Evolutionary conservation across 208 protist genomes (phyloP).

Genomic region (Leishmania lainsoni): DNA sequence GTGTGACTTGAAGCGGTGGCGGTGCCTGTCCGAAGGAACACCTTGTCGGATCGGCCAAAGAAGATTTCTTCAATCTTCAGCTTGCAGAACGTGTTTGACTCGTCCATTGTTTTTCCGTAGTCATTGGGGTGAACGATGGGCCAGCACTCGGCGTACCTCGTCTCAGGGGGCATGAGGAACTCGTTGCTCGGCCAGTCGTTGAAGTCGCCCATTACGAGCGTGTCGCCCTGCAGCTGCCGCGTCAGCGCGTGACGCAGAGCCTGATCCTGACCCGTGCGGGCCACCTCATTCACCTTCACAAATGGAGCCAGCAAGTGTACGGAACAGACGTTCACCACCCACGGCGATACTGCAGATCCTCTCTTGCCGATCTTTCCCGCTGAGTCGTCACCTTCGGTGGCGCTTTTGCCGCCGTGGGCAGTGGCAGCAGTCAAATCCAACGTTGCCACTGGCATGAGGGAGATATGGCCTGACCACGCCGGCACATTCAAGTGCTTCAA

Average conservation of each 20-base stretch:
- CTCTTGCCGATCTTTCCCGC: background rate
- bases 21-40: slow-evolving; percentile 68
- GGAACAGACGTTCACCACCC: slow-evolving; percentile 25
- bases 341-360: background rate
- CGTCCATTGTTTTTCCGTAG: slow-evolving; percentile 90
- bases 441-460: slow-evolving; percentile 78
- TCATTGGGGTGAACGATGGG: slow-evolving; percentile 65
- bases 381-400: background rate
- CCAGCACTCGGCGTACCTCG: slow-evolving; percentile 84
- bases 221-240: slow-evolving; percentile 56
- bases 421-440: slow-evolving; percentile 32
- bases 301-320: slow-evolving; percentile 86
- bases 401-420: background rate
- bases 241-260: slow-evolving; percentile 61
- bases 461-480: slow-evolving; percentile 85
- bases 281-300: slow-evolving; percentile 68
- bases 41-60: slow-evolving; percentile 89
- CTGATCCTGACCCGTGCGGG: slow-evolving; percentile 76
- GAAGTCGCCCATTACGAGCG: slow-evolving; percentile 90
- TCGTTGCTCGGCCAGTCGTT: slow-evolving; percentile 91
- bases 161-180: slow-evolving; percentile 80
- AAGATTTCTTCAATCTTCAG: slow-evolving; percentile 92
- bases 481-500: slow-evolving; percentile 85
- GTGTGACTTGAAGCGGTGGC: background rate
- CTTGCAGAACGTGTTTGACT: slow-evolving; percentile 91